Evolutionary conservation across 2,329 filamentous ascomycete genomes (phyloP).

Genomic region (Beauveria varroae): DNA sequence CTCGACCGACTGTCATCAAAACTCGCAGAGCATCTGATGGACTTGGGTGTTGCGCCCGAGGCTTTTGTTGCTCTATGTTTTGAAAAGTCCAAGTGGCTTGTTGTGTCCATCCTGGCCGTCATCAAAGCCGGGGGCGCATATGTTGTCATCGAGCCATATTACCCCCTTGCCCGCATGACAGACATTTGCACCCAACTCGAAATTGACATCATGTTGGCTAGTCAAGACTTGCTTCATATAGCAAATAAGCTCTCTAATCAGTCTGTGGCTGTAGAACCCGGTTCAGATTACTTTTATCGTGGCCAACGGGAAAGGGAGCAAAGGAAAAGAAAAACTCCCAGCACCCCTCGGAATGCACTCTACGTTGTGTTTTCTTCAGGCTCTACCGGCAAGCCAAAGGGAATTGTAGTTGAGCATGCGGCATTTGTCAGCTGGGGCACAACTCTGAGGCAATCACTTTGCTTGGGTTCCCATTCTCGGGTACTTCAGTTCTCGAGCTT

Average conservation of each 20-base stretch:
- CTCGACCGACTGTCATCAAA: slow-evolving; percentile 18
- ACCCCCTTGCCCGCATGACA: not conserved
- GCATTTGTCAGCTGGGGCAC: slow-evolving; percentile 2
- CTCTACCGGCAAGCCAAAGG: slow-evolving; percentile 44
- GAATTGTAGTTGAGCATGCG: slow-evolving; percentile 30
- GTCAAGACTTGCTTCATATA: not conserved
- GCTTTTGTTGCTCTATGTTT: slow-evolving; percentile 17
- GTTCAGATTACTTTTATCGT: not conserved
- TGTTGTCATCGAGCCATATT: not conserved
- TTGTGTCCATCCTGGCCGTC: slow-evolving; percentile 18
- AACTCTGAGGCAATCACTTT: not conserved
- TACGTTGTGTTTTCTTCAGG: slow-evolving; percentile 46
- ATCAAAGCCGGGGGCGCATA: slow-evolving; percentile 19
- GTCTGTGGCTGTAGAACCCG: not conserved
- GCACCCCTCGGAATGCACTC: not conserved
- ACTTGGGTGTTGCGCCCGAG: slow-evolving; percentile 20
- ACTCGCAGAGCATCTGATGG: slow-evolving; percentile 13
- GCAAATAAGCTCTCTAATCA: not conserved
- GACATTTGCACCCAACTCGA: not conserved
- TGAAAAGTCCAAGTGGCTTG: slow-evolving; percentile 20
- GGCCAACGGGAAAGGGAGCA: not conserved
- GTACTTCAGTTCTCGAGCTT: slow-evolving; percentile 12
- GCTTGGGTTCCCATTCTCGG: not conserved
- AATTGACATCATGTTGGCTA: not conserved
- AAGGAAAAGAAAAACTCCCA: not conserved